Evolutionary conservation across 768 basidiomycete species (phyloP).

Genomic region (Pisolithus albus): DNA sequence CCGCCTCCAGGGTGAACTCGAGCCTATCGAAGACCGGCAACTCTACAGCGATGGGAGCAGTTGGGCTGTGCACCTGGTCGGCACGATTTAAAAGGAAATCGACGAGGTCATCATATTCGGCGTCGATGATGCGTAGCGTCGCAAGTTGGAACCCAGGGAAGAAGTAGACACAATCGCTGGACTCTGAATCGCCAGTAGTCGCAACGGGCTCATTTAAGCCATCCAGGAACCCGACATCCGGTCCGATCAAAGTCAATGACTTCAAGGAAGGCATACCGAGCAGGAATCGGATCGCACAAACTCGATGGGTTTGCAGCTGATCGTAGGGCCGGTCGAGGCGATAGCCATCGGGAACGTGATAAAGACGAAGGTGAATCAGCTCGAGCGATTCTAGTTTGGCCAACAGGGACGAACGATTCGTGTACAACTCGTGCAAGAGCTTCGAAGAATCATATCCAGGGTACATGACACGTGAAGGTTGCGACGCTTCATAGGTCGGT

Average conservation of each 20-base stretch:
- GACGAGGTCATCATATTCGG: background rate
- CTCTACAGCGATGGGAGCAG: background rate
- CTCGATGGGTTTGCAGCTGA: background rate
- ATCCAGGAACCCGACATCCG: slow-evolving; percentile 1
- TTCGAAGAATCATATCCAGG: background rate
- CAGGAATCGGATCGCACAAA: slow-evolving; percentile 1
- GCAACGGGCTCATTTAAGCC: background rate
- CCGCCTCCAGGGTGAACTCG: background rate
- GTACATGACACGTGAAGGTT: too few relatives aligned
- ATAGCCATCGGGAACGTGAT: background rate
- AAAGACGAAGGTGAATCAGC: background rate
- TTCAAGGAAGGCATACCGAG: slow-evolving; percentile 2
- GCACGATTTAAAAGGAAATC: slow-evolving; percentile 1
- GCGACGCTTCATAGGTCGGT: background rate
- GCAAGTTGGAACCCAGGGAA: background rate
- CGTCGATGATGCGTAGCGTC: background rate
- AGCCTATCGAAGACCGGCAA: background rate
- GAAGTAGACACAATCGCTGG: background rate
- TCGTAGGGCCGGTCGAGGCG: background rate
- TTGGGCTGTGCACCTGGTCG: background rate
- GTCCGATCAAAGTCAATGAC: slow-evolving; percentile 1
- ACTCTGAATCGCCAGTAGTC: background rate
- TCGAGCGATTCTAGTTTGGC: slow-evolving; percentile 2
- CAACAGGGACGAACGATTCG: background rate
- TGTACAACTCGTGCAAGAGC: slow-evolving; percentile 1